Evolutionary conservation across 2,329 filamentous ascomycete genomes (phyloP), one percentile per base, ranked within the genome.

Genomic region (Aureobasidium musti): DNA sequence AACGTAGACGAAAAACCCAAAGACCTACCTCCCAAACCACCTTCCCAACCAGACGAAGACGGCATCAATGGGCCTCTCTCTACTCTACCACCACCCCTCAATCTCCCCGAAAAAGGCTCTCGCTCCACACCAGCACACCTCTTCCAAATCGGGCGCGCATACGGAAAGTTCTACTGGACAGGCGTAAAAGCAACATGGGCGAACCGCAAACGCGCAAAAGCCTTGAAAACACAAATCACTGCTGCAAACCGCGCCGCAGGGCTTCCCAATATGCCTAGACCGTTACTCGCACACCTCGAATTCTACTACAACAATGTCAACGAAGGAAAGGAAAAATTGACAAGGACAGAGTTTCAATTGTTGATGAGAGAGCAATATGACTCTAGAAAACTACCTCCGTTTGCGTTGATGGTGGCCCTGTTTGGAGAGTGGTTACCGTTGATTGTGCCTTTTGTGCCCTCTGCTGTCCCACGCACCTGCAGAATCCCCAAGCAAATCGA

Each of bases 361-460:
- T 77, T 90, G 60, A 80, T 80, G 68, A 86, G 94, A 67, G 88
- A 87, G 49, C 80, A 82, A 49, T 85, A 90, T 72, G 95, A 98
- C 76, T 79, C 91, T 53, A 80, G 86, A n/a, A 88, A 92, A 28
- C 82, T 97, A 63, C 91, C 93, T 0, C 77, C 90, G 1, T 97
- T 99, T 75, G 88, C 82, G 0, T 68, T 96, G 3, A 80, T 97
- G 59, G 82, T 97, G 7, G 73, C 94, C 0, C 69, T 96, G 19
- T 91, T 90, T 75, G 94, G 92, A 30, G 94, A 98, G 78, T 89
- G 96, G 79, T 91, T 93, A 1, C 92, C 93, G 0, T 74, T 98
- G 6, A 78, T 96, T 6, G 89, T 96, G 1, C 80, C 92, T 7
- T 84, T 87, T 37, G 80, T 96, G 30, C 84, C 84, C 0, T 87